Evolutionary conservation across 2,329 filamentous ascomycete species (phyloP).

Genomic region (Colletotrichum chlorophyti): DNA sequence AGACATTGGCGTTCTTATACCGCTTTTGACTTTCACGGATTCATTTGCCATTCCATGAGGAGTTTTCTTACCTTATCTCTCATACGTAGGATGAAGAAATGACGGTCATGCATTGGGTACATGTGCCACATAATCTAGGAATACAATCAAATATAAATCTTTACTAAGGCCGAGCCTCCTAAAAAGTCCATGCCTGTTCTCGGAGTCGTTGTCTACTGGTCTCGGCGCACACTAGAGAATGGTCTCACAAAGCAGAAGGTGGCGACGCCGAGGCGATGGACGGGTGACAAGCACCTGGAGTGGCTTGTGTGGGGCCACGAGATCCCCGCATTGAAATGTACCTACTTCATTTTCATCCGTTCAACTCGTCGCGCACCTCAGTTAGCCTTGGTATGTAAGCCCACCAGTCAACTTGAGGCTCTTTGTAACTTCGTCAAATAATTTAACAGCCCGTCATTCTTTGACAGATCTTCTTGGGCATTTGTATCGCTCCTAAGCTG

Average conservation of each 20-base stretch:
- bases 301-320: slow-evolving; percentile 14
- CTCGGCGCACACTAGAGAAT: no score
- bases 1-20: slow-evolving; percentile 5
- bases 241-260: background rate
- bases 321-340: slow-evolving; percentile 17
- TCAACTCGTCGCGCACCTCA: no score
- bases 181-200: no score
- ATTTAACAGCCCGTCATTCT: background rate
- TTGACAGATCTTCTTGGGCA: no score
- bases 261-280: slow-evolving; percentile 7
- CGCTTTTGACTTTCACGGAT: background rate
- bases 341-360: background rate
- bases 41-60: background rate
- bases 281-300: slow-evolving; percentile 15
- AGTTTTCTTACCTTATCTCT: background rate
- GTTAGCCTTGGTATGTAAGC: no score
- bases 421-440: background rate
- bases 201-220: no score
- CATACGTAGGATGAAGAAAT: background rate
- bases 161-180: no score
- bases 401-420: no score
- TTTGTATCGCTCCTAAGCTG: no score
- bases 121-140: background rate
- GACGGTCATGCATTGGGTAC: background rate
- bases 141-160: background rate